A percentile compares a stretch with the other conserved stretches of the same genome.
Conservation (phyloP, 225 moss, liverwort and hornwort species). For the Thuidium tamariscinum region DNA sequence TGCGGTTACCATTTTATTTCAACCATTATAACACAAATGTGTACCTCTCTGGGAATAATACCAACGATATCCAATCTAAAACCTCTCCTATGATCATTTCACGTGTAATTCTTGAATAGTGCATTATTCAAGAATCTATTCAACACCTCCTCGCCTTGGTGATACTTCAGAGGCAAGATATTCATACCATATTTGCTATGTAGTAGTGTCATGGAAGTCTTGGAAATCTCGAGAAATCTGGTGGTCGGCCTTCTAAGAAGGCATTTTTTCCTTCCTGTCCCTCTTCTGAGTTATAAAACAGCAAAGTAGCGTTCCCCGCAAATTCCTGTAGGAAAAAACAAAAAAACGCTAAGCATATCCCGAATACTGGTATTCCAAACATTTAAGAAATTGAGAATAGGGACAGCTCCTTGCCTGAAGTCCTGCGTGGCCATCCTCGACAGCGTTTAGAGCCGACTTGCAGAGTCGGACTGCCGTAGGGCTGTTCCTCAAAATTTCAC, state of each 20-base stretch:
- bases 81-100: not conserved
- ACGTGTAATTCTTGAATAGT: not conserved
- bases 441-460: slow-evolving; percentile 86
- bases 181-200: not conserved
- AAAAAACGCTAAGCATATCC: not conserved
- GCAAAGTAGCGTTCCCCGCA: slow-evolving; percentile 80
- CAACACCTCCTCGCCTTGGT: not conserved
- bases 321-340: slow-evolving; percentile 33
- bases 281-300: slow-evolving; percentile 82
- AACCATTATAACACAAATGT: not conserved
- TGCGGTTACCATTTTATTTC: not conserved
- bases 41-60: not conserved
- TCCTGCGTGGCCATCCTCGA: slow-evolving; percentile 78
- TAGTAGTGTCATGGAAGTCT: slow-evolving; percentile 46
- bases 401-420: slow-evolving; percentile 46
- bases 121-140: not conserved
- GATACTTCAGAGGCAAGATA: not conserved
- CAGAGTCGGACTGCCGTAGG: slow-evolving; percentile 83
- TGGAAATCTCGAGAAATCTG: slow-evolving; percentile 84
- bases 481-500: slow-evolving; percentile 90
- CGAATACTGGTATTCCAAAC: not conserved
- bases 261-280: slow-evolving; percentile 87
- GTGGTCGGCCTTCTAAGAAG: slow-evolving; percentile 73
- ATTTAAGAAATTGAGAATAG: not conserved
- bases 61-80: not conserved